Percentiles rank a stretch among this genome's conserved stretches.
These are phyloP conservation scores for Trichoderma pleuroti DNA, from an alignment of 2,329 filamentous ascomycete genomes.

Conservation along the genomic window DNA sequence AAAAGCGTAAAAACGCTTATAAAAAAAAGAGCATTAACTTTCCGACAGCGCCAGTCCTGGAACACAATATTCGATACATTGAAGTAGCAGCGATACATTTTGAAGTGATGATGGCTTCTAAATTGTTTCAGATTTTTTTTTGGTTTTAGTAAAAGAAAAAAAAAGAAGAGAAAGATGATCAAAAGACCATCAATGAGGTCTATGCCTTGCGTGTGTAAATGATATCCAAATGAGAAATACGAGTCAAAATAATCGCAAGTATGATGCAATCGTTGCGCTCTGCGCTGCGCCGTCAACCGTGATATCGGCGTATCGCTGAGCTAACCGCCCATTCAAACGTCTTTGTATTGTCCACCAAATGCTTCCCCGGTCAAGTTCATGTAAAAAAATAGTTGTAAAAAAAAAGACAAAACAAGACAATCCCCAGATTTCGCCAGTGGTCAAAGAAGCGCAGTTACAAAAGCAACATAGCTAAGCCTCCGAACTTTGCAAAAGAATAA, in stretches of 20 bases:
- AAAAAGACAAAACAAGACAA: background rate
- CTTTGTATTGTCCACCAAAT: slow-evolving; percentile 1
- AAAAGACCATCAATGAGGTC: background rate
- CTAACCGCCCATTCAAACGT: slow-evolving; percentile 9
- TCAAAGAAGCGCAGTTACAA: background rate
- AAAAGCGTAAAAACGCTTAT: background rate
- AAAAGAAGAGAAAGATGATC: background rate
- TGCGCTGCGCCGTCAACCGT: slow-evolving; percentile 11
- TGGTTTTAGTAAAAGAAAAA: background rate
- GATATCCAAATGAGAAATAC: slow-evolving; percentile 9
- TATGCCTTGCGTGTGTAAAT: slow-evolving; percentile 15
- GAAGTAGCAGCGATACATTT: slow-evolving; percentile 6
- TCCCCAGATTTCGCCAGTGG: background rate
- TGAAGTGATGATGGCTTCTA: slow-evolving; percentile 8
- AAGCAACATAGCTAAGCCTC: background rate
- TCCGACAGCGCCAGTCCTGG: slow-evolving; percentile 17
- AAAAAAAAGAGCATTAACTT: slow-evolving; percentile 6
- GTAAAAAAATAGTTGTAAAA: slow-evolving; percentile 12
- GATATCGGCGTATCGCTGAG: background rate
- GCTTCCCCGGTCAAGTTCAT: slow-evolving; percentile 5
- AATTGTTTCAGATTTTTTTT: background rate
- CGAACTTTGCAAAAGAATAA: background rate
- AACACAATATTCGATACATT: slow-evolving; percentile 13
- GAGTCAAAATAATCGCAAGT: slow-evolving; percentile 13
- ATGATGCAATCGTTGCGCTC: slow-evolving; percentile 11